These are phyloP conservation scores for Hypoxylon sp. DNA, from an alignment of 2,329 filamentous ascomycete species.

Conservation along the genomic window DNA sequence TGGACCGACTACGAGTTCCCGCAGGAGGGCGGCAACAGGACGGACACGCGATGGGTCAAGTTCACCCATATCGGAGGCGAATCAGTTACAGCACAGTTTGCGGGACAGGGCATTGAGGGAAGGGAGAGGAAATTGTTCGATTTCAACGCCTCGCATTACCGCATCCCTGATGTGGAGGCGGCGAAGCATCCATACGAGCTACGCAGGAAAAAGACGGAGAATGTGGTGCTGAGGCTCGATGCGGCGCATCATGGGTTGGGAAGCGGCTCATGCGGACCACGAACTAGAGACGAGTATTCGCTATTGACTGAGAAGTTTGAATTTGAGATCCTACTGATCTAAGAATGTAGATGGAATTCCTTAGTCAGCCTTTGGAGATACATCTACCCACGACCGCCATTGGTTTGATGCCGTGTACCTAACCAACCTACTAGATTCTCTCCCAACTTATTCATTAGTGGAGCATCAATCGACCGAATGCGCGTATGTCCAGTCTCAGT, in stretches of 20 bases:
- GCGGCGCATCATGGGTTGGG: conserved; percentile 74
- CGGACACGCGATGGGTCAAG: conserved; percentile 73
- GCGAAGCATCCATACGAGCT: conserved; percentile 77
- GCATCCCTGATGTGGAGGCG: conserved; percentile 65
- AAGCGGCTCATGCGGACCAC: conserved; percentile 73
- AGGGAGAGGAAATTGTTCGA: conserved; percentile 61
- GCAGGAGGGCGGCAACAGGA: conserved; percentile 76
- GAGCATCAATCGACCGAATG: too few relatives aligned
- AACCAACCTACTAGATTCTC: too few relatives aligned
- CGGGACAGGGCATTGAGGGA: conserved; percentile 48
- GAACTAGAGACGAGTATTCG: conserved; percentile 64
- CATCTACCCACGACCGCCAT: too few relatives aligned
- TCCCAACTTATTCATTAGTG: too few relatives aligned
- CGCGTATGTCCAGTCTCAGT: too few relatives aligned
- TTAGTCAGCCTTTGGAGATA: too few relatives aligned
- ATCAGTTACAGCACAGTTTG: conserved; percentile 50
- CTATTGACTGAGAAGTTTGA: conserved; percentile 60
- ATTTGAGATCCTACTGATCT: conserved; percentile 60
- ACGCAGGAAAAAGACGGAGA: conserved; percentile 64
- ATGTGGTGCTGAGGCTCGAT: conserved; percentile 71
- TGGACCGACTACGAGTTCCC: conserved; percentile 77
- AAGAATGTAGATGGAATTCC: too few relatives aligned
- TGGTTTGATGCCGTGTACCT: too few relatives aligned
- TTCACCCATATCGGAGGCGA: conserved; percentile 53
- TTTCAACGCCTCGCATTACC: conserved; percentile 71